Conservation (phyloP, 495 filamentous ascomycete genomes). For the Recurvomyces mirabilis region DNA sequence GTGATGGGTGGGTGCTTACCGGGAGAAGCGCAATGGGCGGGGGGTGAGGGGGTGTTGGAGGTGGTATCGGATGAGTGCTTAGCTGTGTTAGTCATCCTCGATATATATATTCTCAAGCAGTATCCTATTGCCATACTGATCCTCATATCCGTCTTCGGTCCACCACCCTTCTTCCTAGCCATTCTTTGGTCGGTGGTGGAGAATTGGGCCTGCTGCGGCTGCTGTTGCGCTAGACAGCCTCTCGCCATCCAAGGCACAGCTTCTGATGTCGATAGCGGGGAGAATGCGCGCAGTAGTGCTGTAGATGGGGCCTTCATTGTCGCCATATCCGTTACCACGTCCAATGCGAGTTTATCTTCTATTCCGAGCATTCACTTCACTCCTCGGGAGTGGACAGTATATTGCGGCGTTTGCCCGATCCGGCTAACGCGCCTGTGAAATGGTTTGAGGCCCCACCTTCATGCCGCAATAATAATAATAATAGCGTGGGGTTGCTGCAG, state of each 20-base stretch:
- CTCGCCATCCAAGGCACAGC: conserved; percentile 8
- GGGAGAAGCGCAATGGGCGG: conserved; percentile 72
- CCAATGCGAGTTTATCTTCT: background rate
- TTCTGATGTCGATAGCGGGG: conserved; percentile 2
- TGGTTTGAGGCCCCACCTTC: no score
- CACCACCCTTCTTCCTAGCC: conserved; percentile 12
- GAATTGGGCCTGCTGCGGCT: conserved; percentile 15
- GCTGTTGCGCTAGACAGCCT: conserved; percentile 11
- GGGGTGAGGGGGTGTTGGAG: conserved; percentile 55
- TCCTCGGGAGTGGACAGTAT: background rate
- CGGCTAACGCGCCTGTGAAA: no score
- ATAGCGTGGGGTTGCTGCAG: no score
- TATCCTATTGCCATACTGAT: conserved; percentile 37
- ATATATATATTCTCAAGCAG: conserved; percentile 2
- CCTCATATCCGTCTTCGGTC: conserved; percentile 21
- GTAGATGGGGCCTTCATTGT: conserved; percentile 17
- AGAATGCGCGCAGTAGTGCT: conserved; percentile 15
- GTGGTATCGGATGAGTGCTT: conserved; percentile 55
- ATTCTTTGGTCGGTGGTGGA: conserved; percentile 19
- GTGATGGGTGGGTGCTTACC: conserved; percentile 26
- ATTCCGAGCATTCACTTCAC: background rate
- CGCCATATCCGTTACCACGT: no score
- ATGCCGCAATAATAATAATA: no score
- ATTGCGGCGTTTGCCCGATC: no score
- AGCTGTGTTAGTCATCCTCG: background rate